These are phyloP conservation scores for Tylopilus subfusipes DNA, from an alignment of 768 basidiomycete species.

Conservation along the genomic window DNA sequence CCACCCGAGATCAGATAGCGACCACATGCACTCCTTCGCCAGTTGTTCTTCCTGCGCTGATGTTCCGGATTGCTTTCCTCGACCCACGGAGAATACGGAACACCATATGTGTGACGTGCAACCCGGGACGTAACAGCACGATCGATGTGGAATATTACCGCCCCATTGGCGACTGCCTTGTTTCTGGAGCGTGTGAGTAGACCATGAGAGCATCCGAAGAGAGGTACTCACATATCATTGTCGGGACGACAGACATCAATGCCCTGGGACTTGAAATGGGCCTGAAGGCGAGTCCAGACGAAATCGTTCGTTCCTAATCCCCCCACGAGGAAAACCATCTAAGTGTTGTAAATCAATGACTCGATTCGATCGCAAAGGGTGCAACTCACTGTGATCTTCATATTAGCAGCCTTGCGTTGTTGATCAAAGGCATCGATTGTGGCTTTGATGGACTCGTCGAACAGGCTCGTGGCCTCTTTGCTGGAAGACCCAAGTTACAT, in stretches of 20 bases:
- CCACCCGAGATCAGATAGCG: not conserved
- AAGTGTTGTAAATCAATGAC: not conserved
- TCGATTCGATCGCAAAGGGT: not conserved
- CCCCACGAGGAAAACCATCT: not conserved
- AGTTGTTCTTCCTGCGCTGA: not conserved
- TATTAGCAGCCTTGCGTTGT: not conserved
- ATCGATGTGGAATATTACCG: slow-evolving; percentile 2
- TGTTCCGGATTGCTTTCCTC: slow-evolving; percentile 5
- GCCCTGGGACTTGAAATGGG: not conserved
- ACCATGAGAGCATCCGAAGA: not conserved
- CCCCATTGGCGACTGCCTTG: slow-evolving; percentile 10
- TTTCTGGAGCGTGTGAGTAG: slow-evolving; percentile 1
- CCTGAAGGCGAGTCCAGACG: slow-evolving; percentile 4
- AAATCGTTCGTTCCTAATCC: slow-evolving; percentile 1
- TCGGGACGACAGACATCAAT: slow-evolving; percentile 6
- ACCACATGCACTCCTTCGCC: not conserved
- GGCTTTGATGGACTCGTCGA: slow-evolving; percentile 7
- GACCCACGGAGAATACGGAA: not conserved
- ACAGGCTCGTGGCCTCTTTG: slow-evolving; percentile 4
- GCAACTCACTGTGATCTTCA: slow-evolving; percentile 1
- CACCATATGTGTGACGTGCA: slow-evolving; percentile 3
- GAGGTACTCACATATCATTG: slow-evolving; percentile 5
- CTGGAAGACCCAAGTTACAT: not conserved
- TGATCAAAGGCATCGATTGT: slow-evolving; percentile 11
- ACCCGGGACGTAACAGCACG: not conserved